Base-by-base conservation (phyloP, 768 basidiomycete species). In the Leccinum barrowsii region DNA sequence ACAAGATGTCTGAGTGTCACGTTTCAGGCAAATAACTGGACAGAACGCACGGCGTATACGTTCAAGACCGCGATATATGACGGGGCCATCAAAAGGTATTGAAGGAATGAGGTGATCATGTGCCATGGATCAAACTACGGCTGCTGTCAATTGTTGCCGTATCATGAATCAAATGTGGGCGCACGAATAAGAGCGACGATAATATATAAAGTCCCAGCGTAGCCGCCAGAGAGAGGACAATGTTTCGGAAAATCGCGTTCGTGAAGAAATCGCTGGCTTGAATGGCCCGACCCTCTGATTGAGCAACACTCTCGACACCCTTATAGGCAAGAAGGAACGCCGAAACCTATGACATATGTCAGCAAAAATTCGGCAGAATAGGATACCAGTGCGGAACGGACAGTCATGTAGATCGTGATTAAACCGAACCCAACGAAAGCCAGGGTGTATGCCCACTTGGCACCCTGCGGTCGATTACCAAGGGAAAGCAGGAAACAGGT, bases 321-420 rank as follows among this genome's bases (percentile, higher is more conserved):
- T 92, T 87, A 74, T 90, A 82, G 5, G 95, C 90, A 17, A 98
- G 78, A 62, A 91, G 84, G 68, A 95, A 83, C 48, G 92, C 87
- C 0, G 92, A 77, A 40, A 85, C 76, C 90, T 93, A 61, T 47
- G 51, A 21, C 40, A 2, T 26, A n/a, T 6, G 63, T 59, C 22
- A 66, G 50, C 21, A 48, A 34, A 50, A 53, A 59, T 35, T 15
- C 8, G 22, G 34, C 32, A 56, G 32, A 50, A 59, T 34, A 42
- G 7, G n/a, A 50, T 13, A 51, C 5, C 65, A 46, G n/a, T 11
- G 11, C 15, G 32, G 17, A 32, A 70, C 83, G 22, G 52, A 92
- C 89, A 54, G 94, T 92, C 96, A 99, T 98, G 69, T 98, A 98
- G n/a, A 94, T 72, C 32, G 96, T 98, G 62, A 99, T 85, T 22